Evolutionary conservation across 345 rosid genomes (phyloP), one percentile per base, ranked within the genome.

Genomic region (Eucalyptus paniculata): DNA sequence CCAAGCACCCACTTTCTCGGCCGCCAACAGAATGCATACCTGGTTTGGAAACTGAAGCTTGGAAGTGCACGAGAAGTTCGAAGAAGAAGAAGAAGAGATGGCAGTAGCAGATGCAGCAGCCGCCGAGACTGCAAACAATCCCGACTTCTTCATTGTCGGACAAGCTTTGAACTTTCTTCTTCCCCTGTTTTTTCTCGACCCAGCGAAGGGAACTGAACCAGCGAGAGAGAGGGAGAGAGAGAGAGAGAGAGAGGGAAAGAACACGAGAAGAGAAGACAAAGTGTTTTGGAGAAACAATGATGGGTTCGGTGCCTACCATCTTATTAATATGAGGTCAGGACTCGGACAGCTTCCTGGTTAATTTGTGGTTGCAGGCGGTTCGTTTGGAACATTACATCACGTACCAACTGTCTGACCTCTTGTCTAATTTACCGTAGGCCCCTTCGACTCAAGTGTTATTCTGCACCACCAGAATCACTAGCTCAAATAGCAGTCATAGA

Each of bases 21-120:
- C 85, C 85, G 47, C 44, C 85, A 23, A 23, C 85, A 21, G 85
- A 49, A 72, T 42, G 19, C 77, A 88, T 90, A 95, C 98, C 96
- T 95, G 90, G 81, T 60, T 91, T 34, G 94, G 90, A 89, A 89
- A 86, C 82, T 91, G 93, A 65, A 94, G 60, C 87, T 90, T 93
- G 89, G 93, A 90, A 60, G 87, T 90, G 82, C 86, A 91, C 51
- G 89, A 17, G 18, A 62, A 87, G 86, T n/a, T 90, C 13, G 91
- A 83, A 86, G 94, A 92, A 47, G 94, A 49, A 49, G 94, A 90
- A 87, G 94, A 90, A 24, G 93, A 88, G 49, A 86, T 30, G n/a
- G 85, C 90, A 7, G 91, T 32, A 23, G 88, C 88, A 56, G 90
- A 90, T 9, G 42, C 90, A 11, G 91, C 91, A 26, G 91, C 91